These are phyloP conservation scores for Solanum pimpinellifolium DNA, from an alignment of 257 asterid genomes.

Conservation along the genomic window DNA sequence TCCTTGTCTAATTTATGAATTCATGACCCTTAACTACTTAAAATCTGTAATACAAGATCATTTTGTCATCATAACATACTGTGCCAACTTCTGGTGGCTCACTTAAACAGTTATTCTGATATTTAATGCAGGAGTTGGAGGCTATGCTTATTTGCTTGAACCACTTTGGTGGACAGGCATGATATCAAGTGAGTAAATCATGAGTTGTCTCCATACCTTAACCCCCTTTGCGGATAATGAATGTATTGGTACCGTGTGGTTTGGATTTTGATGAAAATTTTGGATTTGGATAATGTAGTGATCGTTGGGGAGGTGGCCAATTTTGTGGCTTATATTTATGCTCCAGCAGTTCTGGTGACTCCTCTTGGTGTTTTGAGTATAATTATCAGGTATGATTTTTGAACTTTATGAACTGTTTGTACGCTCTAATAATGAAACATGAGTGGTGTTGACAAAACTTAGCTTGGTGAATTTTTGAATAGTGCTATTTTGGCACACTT, in stretches of 20 bases:
- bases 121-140: constrained; percentile 13
- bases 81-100: neutral
- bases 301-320: constrained; percentile 58
- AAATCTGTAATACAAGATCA: neutral
- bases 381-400: constrained; percentile 43
- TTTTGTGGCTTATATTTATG: constrained; percentile 62
- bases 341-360: constrained; percentile 73
- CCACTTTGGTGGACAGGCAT: constrained; percentile 22
- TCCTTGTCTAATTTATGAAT: neutral
- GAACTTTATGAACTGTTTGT: neutral
- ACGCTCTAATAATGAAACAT: neutral
- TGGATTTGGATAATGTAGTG: constrained; percentile 27
- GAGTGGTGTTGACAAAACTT: neutral
- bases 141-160: constrained; percentile 9
- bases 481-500: constrained; percentile 57
- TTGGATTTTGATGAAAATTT: neutral
- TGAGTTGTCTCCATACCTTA: neutral
- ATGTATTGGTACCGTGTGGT: neutral
- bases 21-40: neutral
- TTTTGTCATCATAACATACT: neutral
- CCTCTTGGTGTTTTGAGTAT: constrained; percentile 72
- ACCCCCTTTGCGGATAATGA: neutral
- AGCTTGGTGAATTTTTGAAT: neutral
- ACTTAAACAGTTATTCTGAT: neutral
- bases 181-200: constrained; percentile 8